phyloP scores from a whole-genome alignment of 78 protist species.

The Dictyostelium purpureum region DNA sequence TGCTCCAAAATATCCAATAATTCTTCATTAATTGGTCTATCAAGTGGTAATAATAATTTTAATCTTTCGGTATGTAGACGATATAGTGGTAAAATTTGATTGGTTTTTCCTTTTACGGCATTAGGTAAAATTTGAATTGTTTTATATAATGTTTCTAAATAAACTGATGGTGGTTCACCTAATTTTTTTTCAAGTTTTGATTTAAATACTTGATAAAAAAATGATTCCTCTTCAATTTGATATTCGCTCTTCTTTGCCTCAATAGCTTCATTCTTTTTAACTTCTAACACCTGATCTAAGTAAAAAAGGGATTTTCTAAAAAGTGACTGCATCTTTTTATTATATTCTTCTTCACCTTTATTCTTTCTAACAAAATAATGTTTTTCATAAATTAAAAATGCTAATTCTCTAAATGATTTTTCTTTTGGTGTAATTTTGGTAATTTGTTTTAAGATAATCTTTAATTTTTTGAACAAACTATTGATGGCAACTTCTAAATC shows the following conservation, averaged over 20 bases:
- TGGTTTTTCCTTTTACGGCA: neutral
- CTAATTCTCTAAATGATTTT: neutral
- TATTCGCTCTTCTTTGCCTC: neutral
- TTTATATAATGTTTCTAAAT: neutral
- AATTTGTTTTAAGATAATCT: constrained; percentile 3
- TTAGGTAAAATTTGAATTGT: neutral
- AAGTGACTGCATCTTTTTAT: neutral
- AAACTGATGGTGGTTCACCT: neutral
- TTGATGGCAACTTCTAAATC: neutral
- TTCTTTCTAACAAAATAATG: constrained; percentile 25
- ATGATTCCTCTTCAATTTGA: neutral
- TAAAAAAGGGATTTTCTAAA: constrained; percentile 4
- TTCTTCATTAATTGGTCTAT: neutral
- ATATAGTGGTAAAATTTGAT: constrained; percentile 30
- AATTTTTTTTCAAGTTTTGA: constrained; percentile 1
- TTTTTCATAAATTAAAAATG: constrained; percentile 13
- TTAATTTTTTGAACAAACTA: neutral
- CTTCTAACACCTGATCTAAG: neutral
- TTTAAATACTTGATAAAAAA: neutral
- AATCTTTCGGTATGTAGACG: constrained; percentile 41
- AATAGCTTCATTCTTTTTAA: neutral
- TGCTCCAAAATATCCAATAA: constrained; percentile 11
- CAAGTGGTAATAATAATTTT: constrained; percentile 18
- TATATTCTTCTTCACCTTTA: neutral
- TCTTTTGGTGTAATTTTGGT: neutral